Percentiles rank a stretch among this genome's conserved stretches.
Conservation (phyloP, 78 protist species). For the Emiliania huxleyi region DNA sequence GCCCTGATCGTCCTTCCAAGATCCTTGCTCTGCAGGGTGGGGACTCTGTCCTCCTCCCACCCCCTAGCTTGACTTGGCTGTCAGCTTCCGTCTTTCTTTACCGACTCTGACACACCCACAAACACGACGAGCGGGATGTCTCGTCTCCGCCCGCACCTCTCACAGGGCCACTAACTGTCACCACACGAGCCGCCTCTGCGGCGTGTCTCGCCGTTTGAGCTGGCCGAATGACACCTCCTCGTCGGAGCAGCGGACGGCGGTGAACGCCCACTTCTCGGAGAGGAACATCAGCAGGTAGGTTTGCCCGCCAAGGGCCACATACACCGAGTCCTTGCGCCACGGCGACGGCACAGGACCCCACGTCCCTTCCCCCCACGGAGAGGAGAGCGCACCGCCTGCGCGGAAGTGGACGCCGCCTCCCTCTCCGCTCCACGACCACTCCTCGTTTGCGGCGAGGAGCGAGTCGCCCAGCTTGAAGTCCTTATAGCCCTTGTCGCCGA, state of each 20-base stretch:
- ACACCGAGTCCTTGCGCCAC: neutral
- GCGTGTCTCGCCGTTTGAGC: neutral
- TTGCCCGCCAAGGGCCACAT: neutral
- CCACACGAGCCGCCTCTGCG: neutral
- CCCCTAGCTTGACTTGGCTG: no score
- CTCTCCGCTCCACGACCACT: neutral
- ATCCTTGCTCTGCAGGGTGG: no score
- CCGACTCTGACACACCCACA: no score
- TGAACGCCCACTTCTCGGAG: neutral
- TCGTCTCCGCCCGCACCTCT: no score
- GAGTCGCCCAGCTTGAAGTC: no score
- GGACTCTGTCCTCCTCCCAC: no score
- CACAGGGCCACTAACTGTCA: no score
- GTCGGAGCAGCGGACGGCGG: slow-evolving; percentile 4
- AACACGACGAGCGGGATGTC: no score
- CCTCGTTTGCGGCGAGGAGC: neutral
- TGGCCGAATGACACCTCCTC: neutral
- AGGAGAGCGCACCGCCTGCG: neutral
- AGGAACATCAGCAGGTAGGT: neutral
- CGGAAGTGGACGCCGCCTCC: neutral
- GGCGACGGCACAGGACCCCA: neutral
- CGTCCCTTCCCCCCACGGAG: neutral
- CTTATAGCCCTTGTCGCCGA: neutral
- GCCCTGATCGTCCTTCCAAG: no score
- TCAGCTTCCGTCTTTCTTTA: no score